Conservation (phyloP, 257 asterid species). For the Solanum virginianum region DNA sequence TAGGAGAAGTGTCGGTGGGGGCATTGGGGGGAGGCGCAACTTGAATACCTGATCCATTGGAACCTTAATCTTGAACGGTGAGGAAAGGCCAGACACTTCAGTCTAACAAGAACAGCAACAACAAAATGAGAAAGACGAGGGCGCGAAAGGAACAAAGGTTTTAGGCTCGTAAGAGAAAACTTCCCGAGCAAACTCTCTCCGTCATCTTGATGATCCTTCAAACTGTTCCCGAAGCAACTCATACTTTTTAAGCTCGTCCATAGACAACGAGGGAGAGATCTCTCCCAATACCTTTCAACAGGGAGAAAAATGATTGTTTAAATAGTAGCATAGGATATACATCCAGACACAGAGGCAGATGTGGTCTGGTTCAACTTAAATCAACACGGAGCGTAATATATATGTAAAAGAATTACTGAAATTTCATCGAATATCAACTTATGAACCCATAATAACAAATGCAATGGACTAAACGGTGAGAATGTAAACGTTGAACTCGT, state of each 20-base stretch:
- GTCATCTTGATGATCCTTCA: slow-evolving; percentile 61
- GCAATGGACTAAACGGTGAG: background rate
- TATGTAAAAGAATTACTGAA: background rate
- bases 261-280: slow-evolving; percentile 80
- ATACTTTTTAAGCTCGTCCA: slow-evolving; percentile 79
- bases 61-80: background rate
- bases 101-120: background rate
- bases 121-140: background rate
- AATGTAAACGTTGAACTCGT: background rate
- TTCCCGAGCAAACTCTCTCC: background rate
- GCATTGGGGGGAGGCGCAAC: background rate
- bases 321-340: background rate
- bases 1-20: background rate
- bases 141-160: background rate
- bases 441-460: background rate
- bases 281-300: slow-evolving; percentile 69
- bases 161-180: background rate
- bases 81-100: background rate
- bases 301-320: background rate
- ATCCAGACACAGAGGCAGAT: background rate
- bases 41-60: background rate
- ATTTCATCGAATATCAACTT: background rate
- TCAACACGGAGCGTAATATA: background rate
- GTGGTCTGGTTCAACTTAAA: background rate
- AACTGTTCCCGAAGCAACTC: slow-evolving; percentile 70